A percentile compares a stretch with the other conserved stretches of the same genome.
Conservation (phyloP, 495 filamentous ascomycete species). For the Talaromyces borbonicus region DNA sequence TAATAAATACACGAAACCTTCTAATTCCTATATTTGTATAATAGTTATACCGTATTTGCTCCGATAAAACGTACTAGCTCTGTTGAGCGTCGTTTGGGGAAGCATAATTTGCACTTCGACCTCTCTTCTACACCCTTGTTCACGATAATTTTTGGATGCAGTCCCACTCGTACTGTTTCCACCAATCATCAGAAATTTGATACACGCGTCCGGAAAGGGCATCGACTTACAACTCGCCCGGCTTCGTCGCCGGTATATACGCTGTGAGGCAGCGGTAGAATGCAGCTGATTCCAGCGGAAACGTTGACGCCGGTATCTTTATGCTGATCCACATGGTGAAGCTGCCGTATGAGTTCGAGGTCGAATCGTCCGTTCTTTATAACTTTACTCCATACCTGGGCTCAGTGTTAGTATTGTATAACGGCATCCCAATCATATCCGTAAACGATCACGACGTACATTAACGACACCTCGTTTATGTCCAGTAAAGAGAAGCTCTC, state of each 20-base stretch:
- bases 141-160: conserved; percentile 51
- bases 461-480: conserved; percentile 80
- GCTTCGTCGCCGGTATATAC: conserved; percentile 93
- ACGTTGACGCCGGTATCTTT: conserved; percentile 66
- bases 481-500: conserved; percentile 78
- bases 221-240: conserved; percentile 59
- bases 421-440: not conserved
- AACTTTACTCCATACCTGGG: conserved; percentile 46
- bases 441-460: conserved; percentile 20
- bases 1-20: too few species aligned
- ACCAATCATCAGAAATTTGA: conserved; percentile 18
- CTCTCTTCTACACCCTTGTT: not conserved
- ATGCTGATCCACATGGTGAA: conserved; percentile 71
- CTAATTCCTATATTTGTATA: too few species aligned
- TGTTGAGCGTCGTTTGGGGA: too few species aligned
- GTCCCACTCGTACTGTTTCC: conserved; percentile 73
- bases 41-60: too few species aligned
- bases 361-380: conserved; percentile 44
- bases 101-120: too few species aligned
- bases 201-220: not conserved
- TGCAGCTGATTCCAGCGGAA: conserved; percentile 76
- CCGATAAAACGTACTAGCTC: too few species aligned
- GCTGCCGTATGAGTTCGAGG: conserved; percentile 56
- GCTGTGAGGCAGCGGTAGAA: conserved; percentile 69
- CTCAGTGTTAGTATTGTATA: not conserved